Base-by-base conservation (phyloP, 1,284 basidiomycete species). In the Moesziomyces globuligerus region DNA sequence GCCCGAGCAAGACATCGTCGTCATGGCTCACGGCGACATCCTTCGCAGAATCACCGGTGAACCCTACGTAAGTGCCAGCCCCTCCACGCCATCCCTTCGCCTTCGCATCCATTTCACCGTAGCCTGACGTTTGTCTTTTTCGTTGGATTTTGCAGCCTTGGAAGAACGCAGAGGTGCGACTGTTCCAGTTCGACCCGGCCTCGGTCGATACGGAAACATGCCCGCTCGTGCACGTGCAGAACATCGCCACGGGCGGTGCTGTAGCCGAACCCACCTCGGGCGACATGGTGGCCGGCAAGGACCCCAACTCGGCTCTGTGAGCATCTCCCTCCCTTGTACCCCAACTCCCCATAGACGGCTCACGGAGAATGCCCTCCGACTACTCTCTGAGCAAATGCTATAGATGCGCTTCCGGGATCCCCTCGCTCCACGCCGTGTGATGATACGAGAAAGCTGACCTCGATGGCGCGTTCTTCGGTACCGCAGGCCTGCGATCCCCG, bases 231-330 rank as follows among this genome's bases (percentile, higher is more conserved):
- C 60, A 66, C 10, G 66, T 79, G 7, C 55, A 70, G 23, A 26
- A 72, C 39, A 40, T 78, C 7, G 75, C 74, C 13, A 74, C 68
- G 10, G 78, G 72, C 5, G 80, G 79, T 24, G 74, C 68, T 0
- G 55, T 62, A 15, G 64, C 61, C 25, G 74, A 74, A 43, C 69
- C 69, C 13, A 79, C 76, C 23, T 72, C 68, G 4, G 65, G 71
- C 26, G 76, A 78, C 32, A 71, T 75, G 42, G 73, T 49, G 23
- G 91, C 97, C 1, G 57, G 46, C 48, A 51, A 51, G 32, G 47
- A 58, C 29, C 51, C 52, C 41, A 65, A 53, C 48, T 55, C 65
- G 59, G 65, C 70, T 65, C 60, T 62, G 71, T 72, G 58, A 67
- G 69, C 62, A 62, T 72, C 69, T 34, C 36, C 26, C 20, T 29